A percentile compares a stretch with the other conserved stretches of the same genome.
These are phyloP conservation scores for Salix caprea DNA, from an alignment of 345 rosid species.

Conservation along the genomic window DNA sequence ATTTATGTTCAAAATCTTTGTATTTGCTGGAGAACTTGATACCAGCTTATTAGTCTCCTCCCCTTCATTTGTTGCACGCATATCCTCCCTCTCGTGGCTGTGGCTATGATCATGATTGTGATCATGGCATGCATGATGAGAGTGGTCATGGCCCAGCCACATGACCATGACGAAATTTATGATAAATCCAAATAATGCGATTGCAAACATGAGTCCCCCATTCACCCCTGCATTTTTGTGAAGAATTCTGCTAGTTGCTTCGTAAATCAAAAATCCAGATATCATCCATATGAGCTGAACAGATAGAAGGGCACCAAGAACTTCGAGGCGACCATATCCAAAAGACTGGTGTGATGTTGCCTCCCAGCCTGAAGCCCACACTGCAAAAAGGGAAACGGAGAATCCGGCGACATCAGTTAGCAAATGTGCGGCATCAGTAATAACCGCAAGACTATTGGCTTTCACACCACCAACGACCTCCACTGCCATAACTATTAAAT, in stretches of 20 bases:
- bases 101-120: slow-evolving; percentile 20
- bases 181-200: slow-evolving; percentile 69
- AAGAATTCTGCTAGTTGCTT: slow-evolving; percentile 60
- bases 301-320: slow-evolving; percentile 74
- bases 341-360: slow-evolving; percentile 60
- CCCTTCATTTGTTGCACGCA: slow-evolving; percentile 18
- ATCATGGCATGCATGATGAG: slow-evolving; percentile 30
- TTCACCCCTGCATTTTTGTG: slow-evolving; percentile 41
- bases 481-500: slow-evolving; percentile 46
- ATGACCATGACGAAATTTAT: slow-evolving; percentile 59
- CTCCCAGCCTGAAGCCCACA: slow-evolving; percentile 83
- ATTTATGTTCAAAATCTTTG: slow-evolving; percentile 53
- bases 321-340: slow-evolving; percentile 68
- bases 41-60: slow-evolving; percentile 32
- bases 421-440: slow-evolving; percentile 85
- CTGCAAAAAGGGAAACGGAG: slow-evolving; percentile 57
- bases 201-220: slow-evolving; percentile 67
- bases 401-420: slow-evolving; percentile 67
- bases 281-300: slow-evolving; percentile 80
- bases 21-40: slow-evolving; percentile 21
- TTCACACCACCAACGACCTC: slow-evolving; percentile 70
- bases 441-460: slow-evolving; percentile 77
- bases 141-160: slow-evolving; percentile 75
- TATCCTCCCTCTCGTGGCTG: slow-evolving; percentile 23
- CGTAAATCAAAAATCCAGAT: slow-evolving; percentile 54